phyloP scores from a whole-genome alignment of 1,284 basidiomycete genomes.

The Puccinia novopanici region DNA sequence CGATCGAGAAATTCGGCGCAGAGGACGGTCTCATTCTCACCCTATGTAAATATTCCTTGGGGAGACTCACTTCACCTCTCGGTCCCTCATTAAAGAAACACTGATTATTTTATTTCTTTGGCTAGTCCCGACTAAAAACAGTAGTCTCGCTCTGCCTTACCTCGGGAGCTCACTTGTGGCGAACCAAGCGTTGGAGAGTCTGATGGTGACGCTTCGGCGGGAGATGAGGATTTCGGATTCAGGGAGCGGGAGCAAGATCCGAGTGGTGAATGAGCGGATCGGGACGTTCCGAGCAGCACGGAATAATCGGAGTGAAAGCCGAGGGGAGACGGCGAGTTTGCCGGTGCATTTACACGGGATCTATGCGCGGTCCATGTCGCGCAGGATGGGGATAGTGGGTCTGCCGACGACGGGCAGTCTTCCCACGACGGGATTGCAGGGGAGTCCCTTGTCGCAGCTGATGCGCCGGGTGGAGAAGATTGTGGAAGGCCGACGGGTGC shows the following conservation, averaged over 20 bases:
- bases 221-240: constrained; percentile 40
- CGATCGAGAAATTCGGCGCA: constrained; percentile 16
- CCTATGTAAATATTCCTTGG: constrained; percentile 19
- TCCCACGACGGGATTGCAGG: not conserved
- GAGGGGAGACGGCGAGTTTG: not conserved
- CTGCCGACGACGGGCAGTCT: not conserved
- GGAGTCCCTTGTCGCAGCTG: constrained; percentile 16
- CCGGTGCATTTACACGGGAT: constrained; percentile 39
- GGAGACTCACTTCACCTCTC: not conserved
- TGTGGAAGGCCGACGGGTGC: not conserved
- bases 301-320: not conserved
- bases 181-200: constrained; percentile 36
- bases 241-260: not conserved
- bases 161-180: constrained; percentile 25
- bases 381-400: not conserved
- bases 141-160: constrained; percentile 28
- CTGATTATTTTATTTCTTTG: not conserved
- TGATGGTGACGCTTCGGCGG: constrained; percentile 37
- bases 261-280: constrained; percentile 40
- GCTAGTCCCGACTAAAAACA: constrained; percentile 46
- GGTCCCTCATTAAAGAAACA: not conserved
- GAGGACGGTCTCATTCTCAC: constrained; percentile 37
- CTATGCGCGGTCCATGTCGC: constrained; percentile 38
- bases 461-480: constrained; percentile 15
- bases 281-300: constrained; percentile 19